Base-by-base conservation (phyloP, 257 asterid species). In the Plantago major region DNA sequence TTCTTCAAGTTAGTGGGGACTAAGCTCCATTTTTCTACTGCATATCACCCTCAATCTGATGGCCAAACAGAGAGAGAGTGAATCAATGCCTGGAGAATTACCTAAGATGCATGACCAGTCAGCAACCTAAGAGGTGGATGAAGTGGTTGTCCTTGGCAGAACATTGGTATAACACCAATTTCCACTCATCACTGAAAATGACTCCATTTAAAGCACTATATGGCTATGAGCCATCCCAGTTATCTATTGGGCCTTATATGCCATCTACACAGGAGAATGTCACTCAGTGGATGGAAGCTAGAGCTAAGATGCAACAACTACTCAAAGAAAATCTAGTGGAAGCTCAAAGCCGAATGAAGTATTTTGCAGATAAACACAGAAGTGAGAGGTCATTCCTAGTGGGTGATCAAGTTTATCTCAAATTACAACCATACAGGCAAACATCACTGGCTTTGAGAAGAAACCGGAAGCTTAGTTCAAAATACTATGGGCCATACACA, bases 341-440 rank as follows among this genome's bases (percentile, higher is more conserved):
- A 12, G 61, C 63, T 0, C 63, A 58, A 9, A 26, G 13, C 5
- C 1, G 63, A 12, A 60, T 60, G 55, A 60, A 60, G 19, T 5
- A 1, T 5, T 60, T 16, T 43, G 65, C 17, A 6, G 55, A 45
- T 3, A 43, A 22, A 7, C 19, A 22, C 19, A 16, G 42, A 5
- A 19, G 15, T 5, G 33, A 60, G 2, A 44, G 65, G 12, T 5
- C 1, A 1, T 60, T 60, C 10, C 12, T 43, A 17, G 19, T 43
- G 30, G 65, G 65, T 11, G 65, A 60, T 13, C 19, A 44, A 11
- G 65, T 60, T 2, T 60, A 45, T 10, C 10, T 60, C 2, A 60
- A 22, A 26, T 42, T 60, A 0, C 65, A 46, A 11, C 56, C 56
- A 2, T 62, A 11, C 28, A 7, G n/a, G 5, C 15, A 62, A 9